These are phyloP conservation scores for Fusarium begoniae DNA, from an alignment of 2,329 filamentous ascomycete species.

Conservation along the genomic window DNA sequence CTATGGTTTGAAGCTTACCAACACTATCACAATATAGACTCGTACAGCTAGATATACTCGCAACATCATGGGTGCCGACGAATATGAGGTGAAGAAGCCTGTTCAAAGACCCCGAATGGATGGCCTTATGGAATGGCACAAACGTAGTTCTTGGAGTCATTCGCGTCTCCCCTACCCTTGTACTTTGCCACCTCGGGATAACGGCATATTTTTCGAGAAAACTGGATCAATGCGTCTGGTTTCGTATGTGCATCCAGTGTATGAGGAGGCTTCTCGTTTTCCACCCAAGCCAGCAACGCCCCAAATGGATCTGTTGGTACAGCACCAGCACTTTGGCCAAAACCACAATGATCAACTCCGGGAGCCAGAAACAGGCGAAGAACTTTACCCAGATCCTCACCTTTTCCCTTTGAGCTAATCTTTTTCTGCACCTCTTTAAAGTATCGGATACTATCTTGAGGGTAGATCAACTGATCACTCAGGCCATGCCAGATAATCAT, in stretches of 20 bases:
- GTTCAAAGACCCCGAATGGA: accelerated
- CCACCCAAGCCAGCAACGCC: not conserved
- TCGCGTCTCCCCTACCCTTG: not conserved
- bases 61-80: accelerated
- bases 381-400: accelerated
- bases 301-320: not conserved
- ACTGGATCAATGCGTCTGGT: not conserved
- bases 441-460: not conserved
- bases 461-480: not conserved
- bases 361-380: not conserved
- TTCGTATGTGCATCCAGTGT: not conserved
- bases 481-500: not conserved
- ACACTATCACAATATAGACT: accelerated
- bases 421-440: not conserved
- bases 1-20: accelerated
- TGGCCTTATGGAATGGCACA: not conserved
- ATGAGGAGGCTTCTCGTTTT: not conserved
- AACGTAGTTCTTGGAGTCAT: not conserved
- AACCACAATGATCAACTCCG: not conserved
- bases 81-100: accelerated
- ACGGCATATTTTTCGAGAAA: not conserved
- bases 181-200: not conserved
- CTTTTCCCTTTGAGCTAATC: accelerated
- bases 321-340: not conserved
- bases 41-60: not conserved